phyloP scores from a whole-genome alignment of 495 filamentous ascomycete genomes.

The Chaetomium tenue region DNA sequence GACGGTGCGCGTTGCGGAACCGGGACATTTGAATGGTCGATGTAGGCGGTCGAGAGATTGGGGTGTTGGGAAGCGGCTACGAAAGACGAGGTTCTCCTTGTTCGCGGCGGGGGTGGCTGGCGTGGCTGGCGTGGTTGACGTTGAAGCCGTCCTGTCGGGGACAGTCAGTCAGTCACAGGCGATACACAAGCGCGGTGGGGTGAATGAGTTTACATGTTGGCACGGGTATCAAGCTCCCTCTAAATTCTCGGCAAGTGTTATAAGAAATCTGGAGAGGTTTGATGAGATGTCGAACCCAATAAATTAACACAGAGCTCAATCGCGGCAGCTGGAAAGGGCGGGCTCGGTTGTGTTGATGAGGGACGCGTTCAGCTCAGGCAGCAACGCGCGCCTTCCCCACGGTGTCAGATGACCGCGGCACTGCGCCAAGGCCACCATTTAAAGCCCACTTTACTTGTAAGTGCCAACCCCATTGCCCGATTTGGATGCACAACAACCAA shows the following conservation, averaged over 20 bases:
- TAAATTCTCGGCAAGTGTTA: not conserved
- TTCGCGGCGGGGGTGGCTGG: conserved; percentile 29
- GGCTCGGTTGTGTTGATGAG: conserved; percentile 16
- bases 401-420: conserved; percentile 23
- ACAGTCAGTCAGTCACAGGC: not conserved
- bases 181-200: not conserved
- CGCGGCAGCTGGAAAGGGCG: not conserved
- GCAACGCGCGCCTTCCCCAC: conserved; percentile 24
- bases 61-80: conserved; percentile 43
- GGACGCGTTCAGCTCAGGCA: conserved; percentile 18
- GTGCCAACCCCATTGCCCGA: no score
- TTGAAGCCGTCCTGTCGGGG: conserved; percentile 10
- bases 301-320: not conserved
- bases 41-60: conserved; percentile 65
- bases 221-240: not conserved
- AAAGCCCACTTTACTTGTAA: not conserved
- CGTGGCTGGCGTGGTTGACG: conserved; percentile 23
- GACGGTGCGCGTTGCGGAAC: conserved; percentile 67
- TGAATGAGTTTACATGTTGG: not conserved
- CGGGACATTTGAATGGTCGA: conserved; percentile 92
- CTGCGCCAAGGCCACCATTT: not conserved
- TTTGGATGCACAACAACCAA: no score
- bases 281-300: not conserved
- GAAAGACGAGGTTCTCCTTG: conserved; percentile 32
- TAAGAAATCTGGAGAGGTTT: not conserved